Conservation (phyloP, 1,284 basidiomycete species). For the Papiliotrema terrestris region DNA sequence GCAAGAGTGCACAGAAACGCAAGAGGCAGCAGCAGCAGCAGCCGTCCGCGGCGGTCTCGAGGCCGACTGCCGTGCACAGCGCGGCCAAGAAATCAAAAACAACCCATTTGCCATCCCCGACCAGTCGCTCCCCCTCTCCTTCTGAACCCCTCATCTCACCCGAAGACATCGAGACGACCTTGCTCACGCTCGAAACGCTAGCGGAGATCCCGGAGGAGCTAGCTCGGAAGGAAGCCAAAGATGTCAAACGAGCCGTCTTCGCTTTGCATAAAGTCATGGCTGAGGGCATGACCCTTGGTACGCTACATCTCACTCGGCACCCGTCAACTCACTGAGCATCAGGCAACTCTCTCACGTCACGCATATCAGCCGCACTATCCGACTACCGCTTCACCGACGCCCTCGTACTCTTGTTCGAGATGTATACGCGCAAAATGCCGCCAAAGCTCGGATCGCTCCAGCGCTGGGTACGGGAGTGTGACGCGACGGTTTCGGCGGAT, state of each 20-base stretch:
- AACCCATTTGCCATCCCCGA: not conserved
- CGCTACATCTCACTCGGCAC: not conserved
- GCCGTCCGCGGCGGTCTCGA: no score
- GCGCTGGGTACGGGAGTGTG: slow-evolving; percentile 59
- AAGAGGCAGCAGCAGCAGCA: no score
- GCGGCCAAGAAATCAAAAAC: not conserved
- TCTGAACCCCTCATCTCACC: slow-evolving; percentile 25
- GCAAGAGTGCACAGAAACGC: no score
- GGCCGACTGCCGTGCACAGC: no score
- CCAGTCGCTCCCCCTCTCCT: not conserved
- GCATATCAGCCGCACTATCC: slow-evolving; percentile 53
- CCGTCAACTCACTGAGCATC: not conserved
- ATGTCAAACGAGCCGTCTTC: slow-evolving; percentile 43
- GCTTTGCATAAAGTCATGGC: slow-evolving; percentile 42
- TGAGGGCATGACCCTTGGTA: slow-evolving; percentile 41
- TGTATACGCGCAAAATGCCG: slow-evolving; percentile 53
- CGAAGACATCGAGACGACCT: slow-evolving; percentile 42
- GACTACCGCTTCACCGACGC: slow-evolving; percentile 52
- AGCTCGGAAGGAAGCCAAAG: slow-evolving; percentile 37
- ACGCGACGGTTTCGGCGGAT: slow-evolving; percentile 51
- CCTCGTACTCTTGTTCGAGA: slow-evolving; percentile 56
- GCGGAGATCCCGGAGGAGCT: slow-evolving; percentile 39
- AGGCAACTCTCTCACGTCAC: slow-evolving; percentile 52
- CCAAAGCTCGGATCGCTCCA: slow-evolving; percentile 59
- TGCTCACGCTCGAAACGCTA: slow-evolving; percentile 38